Evolutionary conservation across 176 grass and related monocot species (phyloP).

Genomic region (Avena atlantica): DNA sequence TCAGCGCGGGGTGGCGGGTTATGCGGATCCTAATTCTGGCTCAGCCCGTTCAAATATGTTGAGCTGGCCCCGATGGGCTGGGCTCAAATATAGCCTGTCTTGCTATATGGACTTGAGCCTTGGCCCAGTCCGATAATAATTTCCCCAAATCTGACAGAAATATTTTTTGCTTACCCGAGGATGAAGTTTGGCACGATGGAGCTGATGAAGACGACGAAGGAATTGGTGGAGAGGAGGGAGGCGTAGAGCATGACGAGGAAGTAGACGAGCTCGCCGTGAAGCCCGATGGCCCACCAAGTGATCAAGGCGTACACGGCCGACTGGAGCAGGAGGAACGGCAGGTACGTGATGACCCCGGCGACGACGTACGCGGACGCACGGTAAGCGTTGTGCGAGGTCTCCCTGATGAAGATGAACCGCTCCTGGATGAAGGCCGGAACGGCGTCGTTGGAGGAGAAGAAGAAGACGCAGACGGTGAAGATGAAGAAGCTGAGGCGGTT

Average conservation of each 20-base stretch:
- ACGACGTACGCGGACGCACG: constrained; percentile 56
- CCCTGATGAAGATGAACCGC: constrained; percentile 71
- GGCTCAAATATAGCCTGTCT: not conserved
- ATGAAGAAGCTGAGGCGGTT: constrained; percentile 72
- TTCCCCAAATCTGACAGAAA: not conserved
- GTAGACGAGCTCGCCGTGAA: constrained; percentile 61
- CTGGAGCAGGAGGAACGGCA: constrained; percentile 70
- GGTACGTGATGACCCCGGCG: constrained; percentile 57
- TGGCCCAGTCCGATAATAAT: not conserved
- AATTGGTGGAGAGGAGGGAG: constrained; percentile 68
- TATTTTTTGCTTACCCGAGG: constrained; percentile 42
- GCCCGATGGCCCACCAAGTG: constrained; percentile 57
- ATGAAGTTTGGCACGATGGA: constrained; percentile 75
- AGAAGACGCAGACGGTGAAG: constrained; percentile 74
- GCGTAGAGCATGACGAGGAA: constrained; percentile 75
- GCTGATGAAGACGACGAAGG: constrained; percentile 76
- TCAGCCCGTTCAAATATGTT: not conserved
- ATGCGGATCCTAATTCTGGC: not conserved
- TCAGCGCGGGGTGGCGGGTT: not conserved
- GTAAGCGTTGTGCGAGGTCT: constrained; percentile 74
- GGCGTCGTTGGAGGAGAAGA: constrained; percentile 75
- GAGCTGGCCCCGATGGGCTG: not conserved
- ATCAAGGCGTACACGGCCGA: constrained; percentile 53
- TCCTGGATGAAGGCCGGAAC: constrained; percentile 74
- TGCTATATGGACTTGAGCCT: not conserved